These are phyloP conservation scores for Kurtzmaniella fragi DNA, from an alignment of 805 yeast species.

Conservation along the genomic window DNA sequence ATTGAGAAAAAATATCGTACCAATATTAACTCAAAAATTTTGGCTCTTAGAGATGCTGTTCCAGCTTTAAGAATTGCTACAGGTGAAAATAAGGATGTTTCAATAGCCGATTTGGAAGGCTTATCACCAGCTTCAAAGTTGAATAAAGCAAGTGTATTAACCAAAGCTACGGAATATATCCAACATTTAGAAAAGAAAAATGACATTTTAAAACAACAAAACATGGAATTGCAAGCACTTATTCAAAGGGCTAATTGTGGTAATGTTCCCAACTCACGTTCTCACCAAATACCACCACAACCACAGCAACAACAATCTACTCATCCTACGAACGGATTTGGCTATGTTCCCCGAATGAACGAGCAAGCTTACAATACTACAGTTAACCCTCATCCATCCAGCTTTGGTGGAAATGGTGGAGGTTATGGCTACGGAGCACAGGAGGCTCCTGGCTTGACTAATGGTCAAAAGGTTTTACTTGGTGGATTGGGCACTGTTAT, in stretches of 20 bases:
- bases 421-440: slow-evolving; percentile 9
- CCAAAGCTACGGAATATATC: slow-evolving; percentile 76
- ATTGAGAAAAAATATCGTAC: slow-evolving; percentile 79
- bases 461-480: slow-evolving; percentile 41
- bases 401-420: slow-evolving; percentile 6
- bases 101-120: slow-evolving; percentile 56
- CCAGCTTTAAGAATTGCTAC: slow-evolving; percentile 68
- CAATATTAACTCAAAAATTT: slow-evolving; percentile 67
- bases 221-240: slow-evolving; percentile 34
- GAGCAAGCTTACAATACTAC: slow-evolving; percentile 13
- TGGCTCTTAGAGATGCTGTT: slow-evolving; percentile 68
- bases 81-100: slow-evolving; percentile 38
- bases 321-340: slow-evolving; percentile 7
- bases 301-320: slow-evolving; percentile 5
- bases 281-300: slow-evolving; percentile 2
- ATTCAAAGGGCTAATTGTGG: slow-evolving; percentile 28
- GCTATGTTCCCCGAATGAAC: slow-evolving; percentile 9
- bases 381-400: slow-evolving; percentile 9
- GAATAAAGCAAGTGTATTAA: slow-evolving; percentile 70
- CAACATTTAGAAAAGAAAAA: slow-evolving; percentile 66
- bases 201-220: slow-evolving; percentile 43
- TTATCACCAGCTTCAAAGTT: slow-evolving; percentile 70
- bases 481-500: slow-evolving; percentile 64
- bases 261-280: slow-evolving; percentile 9
- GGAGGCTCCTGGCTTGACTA: slow-evolving; percentile 3